phyloP scores from a whole-genome alignment of 2,329 filamentous ascomycete species.

The Diplodia sapinea region DNA sequence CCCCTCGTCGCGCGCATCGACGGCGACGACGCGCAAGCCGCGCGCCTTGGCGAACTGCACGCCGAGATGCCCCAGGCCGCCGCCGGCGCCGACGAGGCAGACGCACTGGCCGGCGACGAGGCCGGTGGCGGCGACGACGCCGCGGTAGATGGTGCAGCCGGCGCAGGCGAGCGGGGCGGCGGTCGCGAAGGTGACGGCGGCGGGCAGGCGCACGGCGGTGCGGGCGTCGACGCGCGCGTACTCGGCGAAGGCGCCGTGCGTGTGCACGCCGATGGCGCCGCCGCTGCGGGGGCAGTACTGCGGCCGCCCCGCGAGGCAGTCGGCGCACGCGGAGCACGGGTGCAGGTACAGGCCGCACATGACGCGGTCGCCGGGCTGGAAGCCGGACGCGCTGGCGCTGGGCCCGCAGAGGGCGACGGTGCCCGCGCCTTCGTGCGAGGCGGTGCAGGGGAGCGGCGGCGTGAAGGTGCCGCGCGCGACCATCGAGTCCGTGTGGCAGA shows the following conservation, averaged over 20 bases:
- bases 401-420: constrained; percentile 58
- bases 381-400: constrained; percentile 45
- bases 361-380: constrained; percentile 60
- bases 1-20: constrained; percentile 62
- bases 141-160: constrained; percentile 59
- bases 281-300: constrained; percentile 60
- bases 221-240: constrained; percentile 60
- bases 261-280: constrained; percentile 57
- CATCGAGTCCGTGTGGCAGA: constrained; percentile 69
- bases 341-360: constrained; percentile 62
- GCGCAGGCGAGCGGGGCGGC: constrained; percentile 65
- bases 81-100: constrained; percentile 44
- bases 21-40: constrained; percentile 59
- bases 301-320: constrained; percentile 59
- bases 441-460: constrained; percentile 58
- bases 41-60: constrained; percentile 58
- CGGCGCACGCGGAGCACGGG: constrained; percentile 59
- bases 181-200: constrained; percentile 55
- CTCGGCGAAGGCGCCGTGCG: constrained; percentile 63
- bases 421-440: constrained; percentile 64
- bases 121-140: constrained; percentile 49
- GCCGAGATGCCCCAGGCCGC: constrained; percentile 57
- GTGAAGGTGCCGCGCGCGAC: constrained; percentile 58
- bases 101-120: constrained; percentile 50
- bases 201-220: constrained; percentile 55